phyloP scores from a whole-genome alignment of 192 early-diverging fungal genomes.

The Radiomyces spectabilis region DNA sequence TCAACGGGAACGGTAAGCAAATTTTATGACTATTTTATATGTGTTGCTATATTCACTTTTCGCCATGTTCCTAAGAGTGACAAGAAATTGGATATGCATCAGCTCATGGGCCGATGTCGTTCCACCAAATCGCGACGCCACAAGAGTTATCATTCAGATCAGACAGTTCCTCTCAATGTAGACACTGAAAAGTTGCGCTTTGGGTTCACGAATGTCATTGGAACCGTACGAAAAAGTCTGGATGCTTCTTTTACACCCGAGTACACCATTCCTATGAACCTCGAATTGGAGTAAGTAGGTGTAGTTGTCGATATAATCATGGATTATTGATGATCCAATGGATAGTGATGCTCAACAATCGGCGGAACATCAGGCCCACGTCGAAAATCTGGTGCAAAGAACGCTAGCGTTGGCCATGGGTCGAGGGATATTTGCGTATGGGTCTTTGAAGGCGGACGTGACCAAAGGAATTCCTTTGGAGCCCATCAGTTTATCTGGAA shows the following conservation, averaged over 20 bases:
- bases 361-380: conserved; percentile 39
- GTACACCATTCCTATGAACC: not conserved
- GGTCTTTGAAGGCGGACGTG: conserved; percentile 39
- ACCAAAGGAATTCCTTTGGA: conserved; percentile 57
- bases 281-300: not conserved
- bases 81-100: not conserved
- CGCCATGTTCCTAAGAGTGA: too few relatives aligned
- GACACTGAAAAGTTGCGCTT: too few relatives aligned
- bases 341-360: conserved; percentile 21
- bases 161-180: too few relatives aligned
- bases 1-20: too few relatives aligned
- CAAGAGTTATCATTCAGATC: not conserved
- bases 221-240: not conserved
- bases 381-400: conserved; percentile 35
- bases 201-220: not conserved
- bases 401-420: conserved; percentile 62
- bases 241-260: not conserved
- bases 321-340: not conserved
- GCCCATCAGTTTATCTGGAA: conserved; percentile 44
- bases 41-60: too few relatives aligned
- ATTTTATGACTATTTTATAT: too few relatives aligned
- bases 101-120: not conserved
- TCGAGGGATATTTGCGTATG: conserved; percentile 61
- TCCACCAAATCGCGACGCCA: not conserved
- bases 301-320: not conserved